A percentile compares a stretch with the other conserved stretches of the same genome.
phyloP scores from a whole-genome alignment of 1,284 basidiomycete genomes.

The Leccinum griseonigrum region DNA sequence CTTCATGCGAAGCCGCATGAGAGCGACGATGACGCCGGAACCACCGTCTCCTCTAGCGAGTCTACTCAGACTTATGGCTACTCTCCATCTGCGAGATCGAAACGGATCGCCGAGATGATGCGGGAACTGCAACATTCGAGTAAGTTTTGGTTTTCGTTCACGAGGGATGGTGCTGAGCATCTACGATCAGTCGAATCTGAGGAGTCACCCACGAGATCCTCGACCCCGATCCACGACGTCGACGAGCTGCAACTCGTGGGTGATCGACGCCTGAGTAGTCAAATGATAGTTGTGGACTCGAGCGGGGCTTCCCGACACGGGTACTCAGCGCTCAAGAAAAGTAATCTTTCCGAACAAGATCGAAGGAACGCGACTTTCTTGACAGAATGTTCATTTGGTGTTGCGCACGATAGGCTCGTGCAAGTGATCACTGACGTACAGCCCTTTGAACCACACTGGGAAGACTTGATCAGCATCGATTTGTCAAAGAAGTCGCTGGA shows the following conservation, averaged over 20 bases:
- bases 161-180: conserved; percentile 6
- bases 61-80: conserved; percentile 31
- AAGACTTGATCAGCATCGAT: conserved; percentile 74
- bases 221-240: conserved; percentile 38
- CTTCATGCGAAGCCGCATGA: conserved; percentile 42
- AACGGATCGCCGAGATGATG: conserved; percentile 77
- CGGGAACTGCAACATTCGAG: conserved; percentile 65
- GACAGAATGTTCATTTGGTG: conserved; percentile 92
- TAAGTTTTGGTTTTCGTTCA: conserved; percentile 34
- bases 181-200: conserved; percentile 38
- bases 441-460: conserved; percentile 96
- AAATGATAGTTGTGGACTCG: conserved; percentile 26
- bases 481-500: conserved; percentile 80
- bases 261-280: conserved; percentile 38
- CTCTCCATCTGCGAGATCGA: conserved; percentile 67
- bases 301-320: conserved; percentile 39
- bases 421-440: conserved; percentile 94
- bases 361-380: conserved; percentile 78
- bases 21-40: conserved; percentile 37
- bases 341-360: conserved; percentile 30
- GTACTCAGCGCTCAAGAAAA: conserved; percentile 46
- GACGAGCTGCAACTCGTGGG: conserved; percentile 49
- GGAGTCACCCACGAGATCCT: conserved; percentile 64
- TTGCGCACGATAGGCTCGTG: conserved; percentile 88
- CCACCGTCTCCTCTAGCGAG: conserved; percentile 27